These are phyloP conservation scores for Dalbergia cultrata DNA, from an alignment of 306 rosid species.

Conservation along the genomic window DNA sequence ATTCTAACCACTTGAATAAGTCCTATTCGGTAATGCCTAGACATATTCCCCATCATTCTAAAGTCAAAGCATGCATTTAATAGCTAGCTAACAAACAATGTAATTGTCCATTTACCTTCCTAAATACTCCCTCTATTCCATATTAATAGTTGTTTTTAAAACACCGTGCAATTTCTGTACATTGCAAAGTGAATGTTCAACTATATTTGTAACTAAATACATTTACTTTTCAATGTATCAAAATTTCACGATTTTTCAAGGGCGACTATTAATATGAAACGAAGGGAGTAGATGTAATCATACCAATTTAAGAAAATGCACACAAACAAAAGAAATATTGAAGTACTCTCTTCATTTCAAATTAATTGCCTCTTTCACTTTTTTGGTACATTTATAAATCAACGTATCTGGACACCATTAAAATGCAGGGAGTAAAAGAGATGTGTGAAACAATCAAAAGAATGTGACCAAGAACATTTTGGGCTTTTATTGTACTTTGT, in stretches of 20 bases:
- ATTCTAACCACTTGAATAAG: slow-evolving; percentile 85
- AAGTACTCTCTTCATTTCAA: too few species aligned
- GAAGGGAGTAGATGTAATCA: slow-evolving; percentile 10
- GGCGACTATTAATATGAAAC: slow-evolving; percentile 30
- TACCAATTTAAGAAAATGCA: not conserved
- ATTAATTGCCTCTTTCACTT: too few species aligned
- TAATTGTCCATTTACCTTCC: not conserved
- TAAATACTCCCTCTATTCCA: too few species aligned
- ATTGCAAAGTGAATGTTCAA: too few species aligned
- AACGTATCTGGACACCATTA: too few species aligned
- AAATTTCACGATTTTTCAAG: too few species aligned
- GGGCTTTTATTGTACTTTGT: slow-evolving; percentile 64
- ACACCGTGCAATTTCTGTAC: too few species aligned
- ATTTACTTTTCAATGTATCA: too few species aligned
- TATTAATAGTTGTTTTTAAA: too few species aligned
- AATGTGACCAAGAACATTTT: slow-evolving; percentile 36
- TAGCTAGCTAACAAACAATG: slow-evolving; percentile 37
- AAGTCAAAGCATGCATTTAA: slow-evolving; percentile 81
- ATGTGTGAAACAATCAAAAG: slow-evolving; percentile 20
- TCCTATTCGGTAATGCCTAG: slow-evolving; percentile 92
- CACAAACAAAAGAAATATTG: too few species aligned
- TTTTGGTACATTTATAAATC: not conserved
- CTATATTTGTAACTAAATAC: too few species aligned
- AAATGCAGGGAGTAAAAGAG: not conserved
- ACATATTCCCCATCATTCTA: slow-evolving; percentile 99